Evolutionary conservation across 768 basidiomycete genomes (phyloP), one percentile per base, ranked within the genome.

Genomic region (Podaxis sp.): DNA sequence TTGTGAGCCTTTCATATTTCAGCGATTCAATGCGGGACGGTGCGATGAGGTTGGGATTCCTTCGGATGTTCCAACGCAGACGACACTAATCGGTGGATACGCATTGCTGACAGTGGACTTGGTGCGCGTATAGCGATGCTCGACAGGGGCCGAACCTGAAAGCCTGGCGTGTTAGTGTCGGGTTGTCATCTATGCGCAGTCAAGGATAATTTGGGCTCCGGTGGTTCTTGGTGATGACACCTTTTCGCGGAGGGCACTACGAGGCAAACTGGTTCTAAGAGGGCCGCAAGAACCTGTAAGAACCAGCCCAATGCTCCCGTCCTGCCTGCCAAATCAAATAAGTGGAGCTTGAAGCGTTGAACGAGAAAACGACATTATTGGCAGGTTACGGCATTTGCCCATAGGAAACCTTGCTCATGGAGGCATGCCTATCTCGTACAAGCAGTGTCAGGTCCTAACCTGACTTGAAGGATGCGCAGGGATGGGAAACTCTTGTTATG

Each of bases 401-500:
- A 86, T 87, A 7, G 95, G 91, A 75, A 89, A 96, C 71, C 71
- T 84, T 89, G 66, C 78, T 97, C 62, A 81, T 98, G 66, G 82
- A 82, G 60, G 85, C 87, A 11, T 85, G 84, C 64, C 74, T 94
- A 49, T 82, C 56, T 74, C 78, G 10, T 76, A 76, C 8, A 72
- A 80, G 10, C 76, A 82, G 41, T 69, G 79, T 64, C 74, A 81
- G 66, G 90, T 86, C 15, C 72, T 92, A 65, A 70, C 68, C 58
- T 84, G 33, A 87, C 69, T 86, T 87, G 71, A 75, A 77, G 59
- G 83, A 87, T 66, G 89, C 93, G 87, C 74, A 73, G 66, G 70
- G 71, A 67, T 70, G 73, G 66, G 80, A 76, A 41, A 69, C 87
- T 62, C 73, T 74, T 58, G 76, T 86, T 62, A 79, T 77, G 44